A percentile compares a stretch with the other conserved stretches of the same genome.
Conservation (phyloP, 176 grass and related monocot genomes). For the Oryza coarctata region DNA sequence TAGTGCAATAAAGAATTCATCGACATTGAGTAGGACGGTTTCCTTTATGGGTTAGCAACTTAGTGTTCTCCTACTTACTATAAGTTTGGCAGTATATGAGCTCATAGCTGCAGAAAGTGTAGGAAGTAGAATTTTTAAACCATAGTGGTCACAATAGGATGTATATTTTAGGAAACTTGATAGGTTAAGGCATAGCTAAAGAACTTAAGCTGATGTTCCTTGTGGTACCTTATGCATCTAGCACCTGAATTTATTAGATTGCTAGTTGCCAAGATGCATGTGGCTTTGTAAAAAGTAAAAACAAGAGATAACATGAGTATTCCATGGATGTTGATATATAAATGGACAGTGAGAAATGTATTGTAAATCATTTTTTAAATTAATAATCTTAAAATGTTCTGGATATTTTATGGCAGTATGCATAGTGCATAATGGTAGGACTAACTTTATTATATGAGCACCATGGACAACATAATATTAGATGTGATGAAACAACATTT, state of each 20-base stretch:
- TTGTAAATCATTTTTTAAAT: not conserved
- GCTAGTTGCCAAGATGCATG: not conserved
- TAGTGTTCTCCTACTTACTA: not conserved
- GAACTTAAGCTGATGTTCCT: not conserved
- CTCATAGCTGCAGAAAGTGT: not conserved
- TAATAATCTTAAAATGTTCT: not conserved
- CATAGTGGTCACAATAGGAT: not conserved
- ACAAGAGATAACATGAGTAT: not conserved
- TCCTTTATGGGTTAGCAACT: not conserved
- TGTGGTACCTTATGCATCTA: not conserved
- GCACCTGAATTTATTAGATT: slow-evolving; percentile 10
- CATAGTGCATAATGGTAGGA: not conserved
- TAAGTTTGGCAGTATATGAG: not conserved
- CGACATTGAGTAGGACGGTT: not conserved
- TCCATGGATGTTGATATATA: not conserved
- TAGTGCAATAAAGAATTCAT: not conserved
- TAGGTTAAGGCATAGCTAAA: not conserved
- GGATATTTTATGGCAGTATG: not conserved
- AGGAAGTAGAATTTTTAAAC: not conserved
- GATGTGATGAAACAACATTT: not conserved
- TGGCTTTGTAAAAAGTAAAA: not conserved
- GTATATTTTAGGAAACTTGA: not conserved
- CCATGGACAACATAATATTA: not conserved
- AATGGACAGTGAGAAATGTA: not conserved
- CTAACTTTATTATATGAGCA: not conserved